Evolutionary conservation across 495 filamentous ascomycete genomes (phyloP), one percentile per base, ranked within the genome.

Genomic region (Penicillium bialowiezense): DNA sequence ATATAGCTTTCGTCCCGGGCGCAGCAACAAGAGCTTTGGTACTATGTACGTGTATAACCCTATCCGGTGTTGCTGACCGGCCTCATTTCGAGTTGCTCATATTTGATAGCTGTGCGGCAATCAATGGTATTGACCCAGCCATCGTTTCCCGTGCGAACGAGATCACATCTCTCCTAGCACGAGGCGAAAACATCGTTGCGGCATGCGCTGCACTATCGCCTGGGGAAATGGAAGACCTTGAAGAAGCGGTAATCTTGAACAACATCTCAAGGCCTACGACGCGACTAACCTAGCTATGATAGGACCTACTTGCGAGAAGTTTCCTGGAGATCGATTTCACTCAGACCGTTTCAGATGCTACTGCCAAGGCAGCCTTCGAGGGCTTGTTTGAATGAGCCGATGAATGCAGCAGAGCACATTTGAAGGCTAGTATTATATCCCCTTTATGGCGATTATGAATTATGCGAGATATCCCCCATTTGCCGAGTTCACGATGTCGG

Each of bases 11-110:
- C 70, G 74, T 20, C 64, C 71, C 5, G 91, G 92, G 4, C 80
- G 84, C 29, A 91, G 88, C 54, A 80, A 67, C n/a, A 83, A 85
- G 20, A 96, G 90, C 61, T 89, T 92, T 52, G 93, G 91, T 3
- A 90, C 87, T 9, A 77, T 81, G 71, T 81, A 69, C 44, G 65
- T 58, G 5, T 23, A 6, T 28, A 23, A 38, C 55, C 12, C 18
- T 32, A 3, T 32, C 12, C 50, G 23, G 23, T 26, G 23, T 4
- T 26, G 23, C 3, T 26, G 23, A 4, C 8, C 23, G 23, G 23
- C 9, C 28, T 31, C 37, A 29, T 9, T 24, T 17, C 4, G 10
- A 2, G 1, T 18, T 19, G n/a, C 17, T 46, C 1, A 31, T 10
- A 18, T 23, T 21, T n/a, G 39, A 44, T 41, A 82, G 79, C 37